phyloP scores from a whole-genome alignment of 768 basidiomycete genomes.

The Boletus barrowsii region DNA sequence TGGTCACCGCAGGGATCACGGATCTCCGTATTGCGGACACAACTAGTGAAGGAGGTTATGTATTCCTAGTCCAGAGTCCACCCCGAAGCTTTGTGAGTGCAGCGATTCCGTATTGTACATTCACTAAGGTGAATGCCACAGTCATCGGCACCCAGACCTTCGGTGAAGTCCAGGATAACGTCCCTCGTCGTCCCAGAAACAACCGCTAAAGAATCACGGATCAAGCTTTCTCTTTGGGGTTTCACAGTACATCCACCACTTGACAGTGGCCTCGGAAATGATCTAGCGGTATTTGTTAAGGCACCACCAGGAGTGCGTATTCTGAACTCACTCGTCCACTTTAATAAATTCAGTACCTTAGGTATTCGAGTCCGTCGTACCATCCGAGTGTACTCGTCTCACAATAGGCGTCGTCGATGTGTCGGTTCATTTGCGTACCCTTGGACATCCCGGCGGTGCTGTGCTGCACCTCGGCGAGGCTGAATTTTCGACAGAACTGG shows the following conservation, averaged over 20 bases:
- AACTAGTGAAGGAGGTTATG: constrained; percentile 29
- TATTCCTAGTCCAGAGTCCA: constrained; percentile 53
- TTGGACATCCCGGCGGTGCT: constrained; percentile 60
- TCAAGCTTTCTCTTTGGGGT: constrained; percentile 61
- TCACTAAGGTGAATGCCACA: constrained; percentile 22
- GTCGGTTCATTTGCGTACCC: constrained; percentile 59
- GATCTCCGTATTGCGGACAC: constrained; percentile 57
- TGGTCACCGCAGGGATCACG: constrained; percentile 60
- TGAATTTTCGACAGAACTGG: constrained; percentile 69
- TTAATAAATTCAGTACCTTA: constrained; percentile 20
- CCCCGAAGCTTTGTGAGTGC: constrained; percentile 56
- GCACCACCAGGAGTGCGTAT: constrained; percentile 82
- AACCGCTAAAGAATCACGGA: constrained; percentile 71
- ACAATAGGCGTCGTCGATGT: constrained; percentile 63
- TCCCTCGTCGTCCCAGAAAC: constrained; percentile 61
- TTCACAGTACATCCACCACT: constrained; percentile 62
- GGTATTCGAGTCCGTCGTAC: constrained; percentile 93
- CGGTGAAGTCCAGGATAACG: constrained; percentile 63
- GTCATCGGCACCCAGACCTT: constrained; percentile 45
- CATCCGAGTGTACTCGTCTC: constrained; percentile 79
- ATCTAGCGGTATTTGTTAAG: constrained; percentile 64
- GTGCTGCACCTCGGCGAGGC: constrained; percentile 62
- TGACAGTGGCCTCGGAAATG: constrained; percentile 59
- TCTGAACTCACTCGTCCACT: not conserved
- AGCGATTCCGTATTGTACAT: not conserved